A percentile compares a stretch with the other conserved stretches of the same genome.
Conservation (phyloP, 495 filamentous ascomycete genomes). For the Tetracladium setigerum region DNA sequence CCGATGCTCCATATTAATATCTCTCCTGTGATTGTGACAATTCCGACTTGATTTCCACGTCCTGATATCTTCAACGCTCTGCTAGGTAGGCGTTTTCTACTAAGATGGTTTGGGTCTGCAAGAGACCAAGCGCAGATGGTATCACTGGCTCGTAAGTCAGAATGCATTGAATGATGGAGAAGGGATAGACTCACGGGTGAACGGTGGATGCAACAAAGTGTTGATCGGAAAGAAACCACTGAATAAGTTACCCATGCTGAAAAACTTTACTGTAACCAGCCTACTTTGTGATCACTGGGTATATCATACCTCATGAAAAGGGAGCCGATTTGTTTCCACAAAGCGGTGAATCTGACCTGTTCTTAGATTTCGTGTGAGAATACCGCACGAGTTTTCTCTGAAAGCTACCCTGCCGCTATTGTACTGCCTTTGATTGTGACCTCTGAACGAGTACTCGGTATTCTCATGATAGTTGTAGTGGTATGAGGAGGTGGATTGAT, state of each 20-base stretch:
- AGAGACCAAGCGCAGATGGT: background rate
- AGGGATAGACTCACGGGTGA: constrained; percentile 2
- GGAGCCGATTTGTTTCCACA: constrained; percentile 6
- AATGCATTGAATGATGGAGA: background rate
- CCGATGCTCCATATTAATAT: constrained; percentile 16
- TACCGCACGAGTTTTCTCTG: background rate
- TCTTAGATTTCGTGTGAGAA: constrained; percentile 5
- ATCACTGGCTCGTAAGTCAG: background rate
- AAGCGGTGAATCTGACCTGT: background rate
- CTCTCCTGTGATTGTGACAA: constrained; percentile 6
- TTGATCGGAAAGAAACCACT: constrained; percentile 15
- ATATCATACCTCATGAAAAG: background rate
- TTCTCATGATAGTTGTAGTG: background rate
- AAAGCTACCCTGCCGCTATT: constrained; percentile 14
- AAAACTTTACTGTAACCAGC: no score
- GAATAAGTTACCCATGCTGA: no score
- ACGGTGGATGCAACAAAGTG: constrained; percentile 5
- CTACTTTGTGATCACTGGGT: no score
- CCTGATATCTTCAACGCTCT: background rate
- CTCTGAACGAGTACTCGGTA: background rate
- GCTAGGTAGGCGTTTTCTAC: constrained; percentile 9
- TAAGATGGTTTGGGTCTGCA: background rate
- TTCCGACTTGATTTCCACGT: constrained; percentile 5
- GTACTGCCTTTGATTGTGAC: background rate
- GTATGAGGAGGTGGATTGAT: constrained; percentile 6